Evolutionary conservation across 176 grass and related monocot species (phyloP), one percentile per base, ranked within the genome.

Genomic region (Aegilops sharonensis): DNA sequence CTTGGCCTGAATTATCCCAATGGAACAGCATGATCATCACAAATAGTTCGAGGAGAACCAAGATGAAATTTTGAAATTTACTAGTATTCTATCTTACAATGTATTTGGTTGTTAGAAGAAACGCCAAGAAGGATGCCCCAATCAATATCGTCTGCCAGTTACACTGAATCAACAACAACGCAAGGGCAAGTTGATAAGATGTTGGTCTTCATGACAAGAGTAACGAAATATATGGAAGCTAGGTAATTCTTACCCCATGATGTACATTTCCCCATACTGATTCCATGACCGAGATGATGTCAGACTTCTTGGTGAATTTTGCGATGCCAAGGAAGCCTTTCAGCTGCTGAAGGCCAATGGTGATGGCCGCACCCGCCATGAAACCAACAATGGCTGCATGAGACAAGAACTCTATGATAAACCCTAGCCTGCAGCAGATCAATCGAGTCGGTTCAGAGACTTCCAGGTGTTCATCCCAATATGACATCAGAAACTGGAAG

Each of bases 361-460:
- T 99, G 54, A 96, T 70, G 36, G 92, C 92, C 3, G 97, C 92
- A 42, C 97, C 97, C 1, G 80, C 94, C 97, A 99, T 99, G 92
- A 99, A 99, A 86, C 97, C 94, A 3, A 99, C 68, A 17, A 99
- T 92, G 45, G 92, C 94, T 52, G 97, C 97, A 83, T 96, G 97
- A 62, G 97, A 99, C 79, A 99, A 70, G 87, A 91, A 96, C 39
- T 99, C 94, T 52, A 94, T 92, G 50, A 98, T 87, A 64, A 98
- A 98, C 63, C 97, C 97, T 75, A 98, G 79, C 85, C 97, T 98
- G 87, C 32, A 77, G n/a, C 27, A 65, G 36, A 57, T 57, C 54
- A 20, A 20, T 57, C 18, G 5, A 32, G 45, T 81, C 43, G 9
- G 62, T 61, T 59, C 17, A 64, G 25, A 52, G 64, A 30, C 17